A percentile compares a stretch with the other conserved stretches of the same genome.
These are phyloP conservation scores for Mycoemilia scoparia DNA, from an alignment of 192 early-diverging fungal genomes.

Conservation along the genomic window DNA sequence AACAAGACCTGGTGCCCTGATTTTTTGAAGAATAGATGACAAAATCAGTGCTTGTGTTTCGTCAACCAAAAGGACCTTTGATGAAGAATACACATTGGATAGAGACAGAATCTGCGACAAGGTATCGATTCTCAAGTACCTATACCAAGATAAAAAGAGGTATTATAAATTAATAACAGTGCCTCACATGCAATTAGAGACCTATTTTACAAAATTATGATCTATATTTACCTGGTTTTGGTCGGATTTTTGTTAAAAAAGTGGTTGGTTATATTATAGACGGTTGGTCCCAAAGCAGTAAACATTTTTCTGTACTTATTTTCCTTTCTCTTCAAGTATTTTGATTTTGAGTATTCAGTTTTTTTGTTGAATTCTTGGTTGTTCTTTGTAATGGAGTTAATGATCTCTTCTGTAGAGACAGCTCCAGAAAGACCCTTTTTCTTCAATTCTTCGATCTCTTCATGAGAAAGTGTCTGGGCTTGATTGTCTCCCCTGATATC, in stretches of 20 bases:
- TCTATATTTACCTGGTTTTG: constrained; percentile 52
- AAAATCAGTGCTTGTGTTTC: constrained; percentile 78
- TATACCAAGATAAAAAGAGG: neutral
- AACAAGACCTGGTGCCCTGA: constrained; percentile 43
- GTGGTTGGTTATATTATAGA: constrained; percentile 57
- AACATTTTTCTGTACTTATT: constrained; percentile 76
- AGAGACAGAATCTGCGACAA: constrained; percentile 73
- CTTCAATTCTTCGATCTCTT: constrained; percentile 73
- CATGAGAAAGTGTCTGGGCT: constrained; percentile 59
- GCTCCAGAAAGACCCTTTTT: constrained; percentile 46
- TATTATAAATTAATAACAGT: neutral
- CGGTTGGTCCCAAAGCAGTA: constrained; percentile 52
- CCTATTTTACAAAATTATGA: no score
- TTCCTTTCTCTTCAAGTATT: constrained; percentile 80
- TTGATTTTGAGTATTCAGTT: constrained; percentile 88
- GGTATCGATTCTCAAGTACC: constrained; percentile 77
- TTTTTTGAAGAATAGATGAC: constrained; percentile 62
- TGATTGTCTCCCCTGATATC: constrained; percentile 54
- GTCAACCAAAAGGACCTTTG: constrained; percentile 65
- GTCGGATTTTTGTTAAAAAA: constrained; percentile 58
- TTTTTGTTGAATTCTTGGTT: constrained; percentile 77
- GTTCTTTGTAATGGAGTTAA: constrained; percentile 61
- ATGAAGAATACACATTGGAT: constrained; percentile 59
- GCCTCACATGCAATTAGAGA: constrained; percentile 1
- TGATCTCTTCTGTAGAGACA: constrained; percentile 50